A percentile compares a stretch with the other conserved stretches of the same genome.
Conservation (phyloP, 2,329 filamentous ascomycete genomes). For the Hypoxylon sp. region DNA sequence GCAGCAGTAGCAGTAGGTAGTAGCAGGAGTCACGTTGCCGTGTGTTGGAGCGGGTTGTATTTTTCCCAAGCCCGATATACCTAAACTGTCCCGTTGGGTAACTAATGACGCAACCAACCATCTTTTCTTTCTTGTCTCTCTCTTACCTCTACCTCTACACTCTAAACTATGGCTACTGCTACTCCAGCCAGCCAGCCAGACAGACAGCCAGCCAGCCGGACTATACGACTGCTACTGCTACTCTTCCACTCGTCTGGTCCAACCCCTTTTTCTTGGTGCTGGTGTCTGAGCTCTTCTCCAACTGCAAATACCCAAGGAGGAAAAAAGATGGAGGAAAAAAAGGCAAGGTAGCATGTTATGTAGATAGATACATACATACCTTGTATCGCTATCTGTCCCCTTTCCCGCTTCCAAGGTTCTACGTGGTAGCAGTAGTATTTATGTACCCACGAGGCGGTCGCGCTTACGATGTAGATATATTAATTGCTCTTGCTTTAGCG, state of each 20-base stretch:
- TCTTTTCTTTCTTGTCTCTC: no score
- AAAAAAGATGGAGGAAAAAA: not conserved
- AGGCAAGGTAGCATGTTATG: no score
- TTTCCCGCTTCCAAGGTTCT: not conserved
- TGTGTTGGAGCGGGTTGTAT: constrained; percentile 26
- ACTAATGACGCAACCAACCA: constrained; percentile 13
- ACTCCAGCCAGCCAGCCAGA: no score
- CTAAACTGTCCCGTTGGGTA: constrained; percentile 5
- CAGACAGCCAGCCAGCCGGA: no score
- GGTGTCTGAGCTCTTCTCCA: not conserved
- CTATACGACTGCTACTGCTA: not conserved
- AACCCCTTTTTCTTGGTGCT: no score
- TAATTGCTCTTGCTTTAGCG: not conserved
- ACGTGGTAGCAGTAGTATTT: not conserved
- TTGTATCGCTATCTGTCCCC: not conserved
- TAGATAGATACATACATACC: not conserved
- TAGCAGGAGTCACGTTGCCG: constrained; percentile 33
- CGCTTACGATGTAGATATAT: not conserved
- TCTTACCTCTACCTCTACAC: not conserved
- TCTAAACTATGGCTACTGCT: not conserved
- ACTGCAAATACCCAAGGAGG: constrained; percentile 1
- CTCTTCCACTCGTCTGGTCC: not conserved
- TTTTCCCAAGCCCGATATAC: not conserved
- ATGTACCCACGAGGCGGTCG: not conserved
- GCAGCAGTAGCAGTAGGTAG: no score